These are phyloP conservation scores for Leishmania braziliensis DNA, from an alignment of 208 protist genomes.

Conservation along the genomic window DNA sequence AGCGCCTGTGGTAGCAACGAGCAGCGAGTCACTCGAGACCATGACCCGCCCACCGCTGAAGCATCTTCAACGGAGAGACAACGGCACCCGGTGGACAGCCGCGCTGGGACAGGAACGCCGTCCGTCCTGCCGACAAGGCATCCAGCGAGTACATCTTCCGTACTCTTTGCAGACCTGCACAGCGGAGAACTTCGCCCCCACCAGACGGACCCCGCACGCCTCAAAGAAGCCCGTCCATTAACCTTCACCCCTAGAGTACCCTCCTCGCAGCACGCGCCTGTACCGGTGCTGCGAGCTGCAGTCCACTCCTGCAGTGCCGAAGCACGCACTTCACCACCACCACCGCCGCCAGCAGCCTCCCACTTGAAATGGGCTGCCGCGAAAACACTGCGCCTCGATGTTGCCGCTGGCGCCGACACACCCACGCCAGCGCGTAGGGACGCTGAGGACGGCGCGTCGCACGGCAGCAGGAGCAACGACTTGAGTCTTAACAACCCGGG, in stretches of 20 bases:
- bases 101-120: not conserved
- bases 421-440: not conserved
- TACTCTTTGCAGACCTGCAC: not conserved
- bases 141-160: not conserved
- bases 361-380: not conserved
- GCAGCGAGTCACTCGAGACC: not conserved
- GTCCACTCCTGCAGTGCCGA: too few relatives aligned
- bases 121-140: not conserved
- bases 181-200: not conserved
- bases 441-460: constrained; percentile 4
- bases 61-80: not conserved
- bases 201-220: not conserved
- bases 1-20: not conserved
- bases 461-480: constrained; percentile 14
- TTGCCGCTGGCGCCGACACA: not conserved
- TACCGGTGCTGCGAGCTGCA: not conserved
- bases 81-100: not conserved
- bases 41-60: not conserved
- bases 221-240: not conserved
- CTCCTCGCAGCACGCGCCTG: not conserved
- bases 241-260: too few relatives aligned
- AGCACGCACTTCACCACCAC: not conserved
- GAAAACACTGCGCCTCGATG: not conserved
- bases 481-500: constrained; percentile 1
- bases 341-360: not conserved